Evolutionary conservation across 495 filamentous ascomycete species (phyloP).

Genomic region (Podospora appendiculata): DNA sequence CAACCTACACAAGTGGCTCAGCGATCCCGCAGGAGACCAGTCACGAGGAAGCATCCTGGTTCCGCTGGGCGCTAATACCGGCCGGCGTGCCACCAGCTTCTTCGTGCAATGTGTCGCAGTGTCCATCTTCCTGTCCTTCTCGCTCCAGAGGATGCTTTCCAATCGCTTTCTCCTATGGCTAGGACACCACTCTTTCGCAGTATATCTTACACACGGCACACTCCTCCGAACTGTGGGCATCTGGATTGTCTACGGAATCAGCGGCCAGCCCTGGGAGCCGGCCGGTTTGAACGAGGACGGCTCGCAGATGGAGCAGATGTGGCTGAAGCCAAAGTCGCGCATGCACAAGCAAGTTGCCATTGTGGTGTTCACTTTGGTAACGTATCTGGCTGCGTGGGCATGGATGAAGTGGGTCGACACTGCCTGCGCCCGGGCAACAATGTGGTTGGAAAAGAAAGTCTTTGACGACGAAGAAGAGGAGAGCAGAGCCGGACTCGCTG

Average conservation of each 20-base stretch:
- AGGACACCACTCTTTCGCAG: constrained; percentile 59
- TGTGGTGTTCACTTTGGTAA: constrained; percentile 34
- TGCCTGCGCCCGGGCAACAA: constrained; percentile 52
- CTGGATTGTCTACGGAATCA: constrained; percentile 58
- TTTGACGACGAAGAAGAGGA: constrained; percentile 42
- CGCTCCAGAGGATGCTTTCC: constrained; percentile 46
- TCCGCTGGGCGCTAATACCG: constrained; percentile 44
- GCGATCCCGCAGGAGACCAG: constrained; percentile 12
- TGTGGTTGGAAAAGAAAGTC: constrained; percentile 48
- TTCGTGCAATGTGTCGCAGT: constrained; percentile 48
- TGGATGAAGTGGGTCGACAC: constrained; percentile 62
- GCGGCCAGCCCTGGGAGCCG: constrained; percentile 36
- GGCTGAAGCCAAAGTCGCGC: constrained; percentile 31
- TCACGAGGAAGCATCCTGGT: constrained; percentile 44
- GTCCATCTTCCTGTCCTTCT: constrained; percentile 48
- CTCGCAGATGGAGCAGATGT: constrained; percentile 14
- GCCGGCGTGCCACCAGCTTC: constrained; percentile 43
- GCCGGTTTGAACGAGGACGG: constrained; percentile 25
- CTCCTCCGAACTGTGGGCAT: constrained; percentile 53
- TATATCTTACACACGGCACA: constrained; percentile 60
- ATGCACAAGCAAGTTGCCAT: constrained; percentile 19
- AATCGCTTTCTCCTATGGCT: constrained; percentile 54
- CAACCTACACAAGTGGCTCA: constrained; percentile 28
- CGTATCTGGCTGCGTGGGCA: constrained; percentile 48
- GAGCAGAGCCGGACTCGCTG: constrained; percentile 12